phyloP scores from a whole-genome alignment of 2,329 filamentous ascomycete genomes.

The Knoxdaviesia capensis region DNA sequence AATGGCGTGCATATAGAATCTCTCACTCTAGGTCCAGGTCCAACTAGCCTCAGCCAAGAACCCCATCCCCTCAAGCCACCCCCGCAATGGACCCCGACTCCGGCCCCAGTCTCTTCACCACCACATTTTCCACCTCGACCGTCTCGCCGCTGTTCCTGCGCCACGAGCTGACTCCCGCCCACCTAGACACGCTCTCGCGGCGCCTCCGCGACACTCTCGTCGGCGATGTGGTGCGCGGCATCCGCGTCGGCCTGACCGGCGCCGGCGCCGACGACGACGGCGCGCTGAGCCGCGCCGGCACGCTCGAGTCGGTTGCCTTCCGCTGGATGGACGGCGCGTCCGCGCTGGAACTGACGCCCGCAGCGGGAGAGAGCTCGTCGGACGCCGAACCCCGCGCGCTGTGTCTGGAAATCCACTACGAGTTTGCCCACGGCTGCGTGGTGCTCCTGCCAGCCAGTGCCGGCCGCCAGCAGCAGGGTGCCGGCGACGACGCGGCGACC shows the following conservation, averaged over 20 bases:
- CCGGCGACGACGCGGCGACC: neutral
- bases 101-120: constrained; percentile 30
- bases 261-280: constrained; percentile 17
- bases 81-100: neutral
- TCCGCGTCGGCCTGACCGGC: constrained; percentile 25
- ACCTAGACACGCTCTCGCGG: constrained; percentile 22
- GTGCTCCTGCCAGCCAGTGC: constrained; percentile 21
- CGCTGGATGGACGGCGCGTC: constrained; percentile 20
- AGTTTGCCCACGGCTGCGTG: constrained; percentile 28
- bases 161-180: constrained; percentile 13
- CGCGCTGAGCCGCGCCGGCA: constrained; percentile 17
- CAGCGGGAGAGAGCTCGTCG: neutral
- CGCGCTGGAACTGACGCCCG: constrained; percentile 8
- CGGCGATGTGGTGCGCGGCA: constrained; percentile 38
- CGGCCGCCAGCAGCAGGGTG: constrained; percentile 3
- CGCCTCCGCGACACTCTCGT: constrained; percentile 33
- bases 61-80: neutral
- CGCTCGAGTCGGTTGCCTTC: constrained; percentile 25
- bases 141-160: constrained; percentile 27
- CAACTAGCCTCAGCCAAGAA: too few relatives aligned
- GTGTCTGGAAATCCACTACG: constrained; percentile 30
- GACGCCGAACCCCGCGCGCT: constrained; percentile 8
- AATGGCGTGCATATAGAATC: too few relatives aligned
- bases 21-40: too few relatives aligned
- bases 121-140: constrained; percentile 35